phyloP scores from a whole-genome alignment of 345 rosid species.

The Pelargonium nanum region DNA sequence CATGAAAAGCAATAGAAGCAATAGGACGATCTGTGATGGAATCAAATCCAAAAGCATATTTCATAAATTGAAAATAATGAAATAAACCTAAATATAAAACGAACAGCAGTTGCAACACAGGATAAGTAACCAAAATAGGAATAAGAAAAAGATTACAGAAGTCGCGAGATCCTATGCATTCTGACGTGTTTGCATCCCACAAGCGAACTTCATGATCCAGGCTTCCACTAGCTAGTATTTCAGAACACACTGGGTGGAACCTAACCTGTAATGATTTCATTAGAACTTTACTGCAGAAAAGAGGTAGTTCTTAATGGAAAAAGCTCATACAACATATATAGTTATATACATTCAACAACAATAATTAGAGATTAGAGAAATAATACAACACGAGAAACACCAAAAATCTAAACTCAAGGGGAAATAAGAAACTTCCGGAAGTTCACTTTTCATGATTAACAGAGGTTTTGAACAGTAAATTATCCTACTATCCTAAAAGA shows the following conservation, averaged over 20 bases:
- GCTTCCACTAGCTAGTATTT: conserved; percentile 75
- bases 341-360: too few relatives aligned
- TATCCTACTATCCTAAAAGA: too few relatives aligned
- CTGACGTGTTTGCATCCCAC: conserved; percentile 63
- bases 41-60: conserved; percentile 8
- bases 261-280: conserved; percentile 39
- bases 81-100: background rate
- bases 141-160: conserved; percentile 34
- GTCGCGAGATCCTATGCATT: conserved; percentile 60
- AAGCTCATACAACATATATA: too few relatives aligned
- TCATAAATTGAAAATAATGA: background rate
- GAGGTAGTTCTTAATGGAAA: background rate
- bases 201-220: conserved; percentile 71
- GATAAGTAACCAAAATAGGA: background rate
- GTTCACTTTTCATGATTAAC: too few relatives aligned
- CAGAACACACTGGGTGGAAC: conserved; percentile 54
- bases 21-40: conserved; percentile 50
- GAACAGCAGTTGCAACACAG: background rate
- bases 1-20: conserved; percentile 79
- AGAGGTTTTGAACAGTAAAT: too few relatives aligned
- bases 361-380: too few relatives aligned
- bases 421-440: background rate
- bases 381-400: too few relatives aligned
- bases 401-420: too few relatives aligned
- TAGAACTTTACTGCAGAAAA: background rate